Base-by-base conservation (phyloP, 345 rosid species). In the Mallotus nudiflorus region DNA sequence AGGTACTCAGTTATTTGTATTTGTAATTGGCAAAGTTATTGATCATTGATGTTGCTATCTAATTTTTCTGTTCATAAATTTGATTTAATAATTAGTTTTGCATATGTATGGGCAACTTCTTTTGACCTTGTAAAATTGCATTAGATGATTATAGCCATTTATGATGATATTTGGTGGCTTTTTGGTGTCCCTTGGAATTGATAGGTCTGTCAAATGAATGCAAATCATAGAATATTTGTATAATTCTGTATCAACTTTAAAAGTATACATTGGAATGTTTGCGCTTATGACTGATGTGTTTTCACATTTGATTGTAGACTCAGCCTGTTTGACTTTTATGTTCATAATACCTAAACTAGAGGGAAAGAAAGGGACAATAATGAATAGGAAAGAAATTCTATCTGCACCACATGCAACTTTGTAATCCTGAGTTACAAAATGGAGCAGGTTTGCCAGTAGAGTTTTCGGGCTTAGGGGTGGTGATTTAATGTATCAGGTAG, bases 1-100 rank as follows among this genome's bases (percentile, higher is more conserved):
- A 85, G 98, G 98, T 94, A 85, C 54, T 35, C 39, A 6, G 22
- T 11, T 24, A 29, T 28, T 29, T 27, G n/a, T 54, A 29, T 14
- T 51, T 55, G 22, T 57, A 62, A 35, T n/a, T 8, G 51, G 57
- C 31, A 42, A 40, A 51, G 14, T 31, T 48, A 19, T 6, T 69
- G 51, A 27, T 16, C 19, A 63, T 70, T 27, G 39, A 22, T 52
- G 33, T 31, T 22, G 53, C 49, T 67, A n/a, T 33, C 24, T 69
- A 25, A 27, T 68, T 25, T 1, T 35, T 44, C 14, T 53, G 29
- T 40, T 12, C 9, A 69, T 44, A n/a, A 39, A 13, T 59, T 28
- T 19, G n/a, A 48, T 45, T 45, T 20, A 16, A 39, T 39, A 18
- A 15, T 48, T 61, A 14, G 29, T 28, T 45, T 60, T 55, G 66